Evolutionary conservation across 805 yeast genomes (phyloP).

Genomic region (Monosporozyma servazzii): DNA sequence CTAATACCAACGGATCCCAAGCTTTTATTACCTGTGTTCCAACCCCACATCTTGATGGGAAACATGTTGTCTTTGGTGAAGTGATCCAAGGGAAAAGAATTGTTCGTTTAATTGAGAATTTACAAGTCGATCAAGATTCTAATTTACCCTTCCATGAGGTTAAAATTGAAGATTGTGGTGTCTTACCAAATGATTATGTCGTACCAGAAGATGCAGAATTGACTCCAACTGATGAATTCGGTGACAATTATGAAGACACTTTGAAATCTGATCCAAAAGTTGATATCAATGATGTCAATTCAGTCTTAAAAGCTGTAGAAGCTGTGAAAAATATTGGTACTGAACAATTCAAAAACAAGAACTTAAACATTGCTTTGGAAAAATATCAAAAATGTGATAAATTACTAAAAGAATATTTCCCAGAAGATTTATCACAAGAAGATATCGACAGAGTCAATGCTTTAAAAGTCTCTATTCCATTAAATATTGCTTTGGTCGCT

Average conservation of each 20-base stretch:
- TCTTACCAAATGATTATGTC: constrained; percentile 49
- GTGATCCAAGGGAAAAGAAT: constrained; percentile 60
- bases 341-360: constrained; percentile 55
- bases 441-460: constrained; percentile 41
- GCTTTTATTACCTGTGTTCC: constrained; percentile 79
- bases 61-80: constrained; percentile 73
- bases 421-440: constrained; percentile 42
- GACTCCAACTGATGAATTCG: constrained; percentile 64
- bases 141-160: constrained; percentile 71
- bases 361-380: constrained; percentile 44
- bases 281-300: constrained; percentile 48
- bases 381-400: constrained; percentile 69
- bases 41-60: constrained; percentile 71
- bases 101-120: constrained; percentile 68
- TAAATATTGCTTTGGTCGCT: constrained; percentile 69
- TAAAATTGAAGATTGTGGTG: constrained; percentile 71
- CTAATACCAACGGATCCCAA: constrained; percentile 87
- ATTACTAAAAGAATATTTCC: constrained; percentile 64
- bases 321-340: constrained; percentile 74
- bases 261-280: constrained; percentile 66
- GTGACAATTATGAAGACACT: constrained; percentile 71
- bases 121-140: constrained; percentile 45
- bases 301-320: constrained; percentile 58
- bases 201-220: constrained; percentile 37
- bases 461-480: constrained; percentile 52